These are phyloP conservation scores for Xerocomus amazonicus DNA, from an alignment of 1,284 basidiomycete species.

Conservation along the genomic window DNA sequence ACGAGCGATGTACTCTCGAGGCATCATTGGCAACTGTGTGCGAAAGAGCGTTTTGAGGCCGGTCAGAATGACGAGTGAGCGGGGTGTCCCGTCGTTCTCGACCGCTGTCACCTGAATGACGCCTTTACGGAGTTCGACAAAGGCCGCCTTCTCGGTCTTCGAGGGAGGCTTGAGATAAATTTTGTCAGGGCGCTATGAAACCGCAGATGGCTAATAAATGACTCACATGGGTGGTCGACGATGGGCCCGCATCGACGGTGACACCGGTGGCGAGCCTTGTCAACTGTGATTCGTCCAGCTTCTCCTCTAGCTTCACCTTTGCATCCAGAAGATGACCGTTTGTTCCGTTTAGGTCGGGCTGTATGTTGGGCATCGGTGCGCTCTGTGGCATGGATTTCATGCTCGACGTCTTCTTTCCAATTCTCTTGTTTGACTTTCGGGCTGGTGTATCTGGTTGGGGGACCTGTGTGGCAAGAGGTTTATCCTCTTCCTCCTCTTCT, in stretches of 20 bases:
- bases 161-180: slow-evolving; percentile 41
- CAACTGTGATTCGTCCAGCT: slow-evolving; percentile 71
- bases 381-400: slow-evolving; percentile 60
- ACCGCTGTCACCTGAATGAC: slow-evolving; percentile 87
- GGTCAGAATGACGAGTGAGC: slow-evolving; percentile 82
- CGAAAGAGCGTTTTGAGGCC: slow-evolving; percentile 97
- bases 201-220: neutral
- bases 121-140: slow-evolving; percentile 78
- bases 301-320: slow-evolving; percentile 70
- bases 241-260: slow-evolving; percentile 63
- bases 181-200: neutral
- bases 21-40: slow-evolving; percentile 98
- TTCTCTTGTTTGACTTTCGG: slow-evolving; percentile 39
- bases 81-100: slow-evolving; percentile 76
- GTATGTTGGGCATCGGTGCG: slow-evolving; percentile 36
- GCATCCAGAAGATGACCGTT: slow-evolving; percentile 45
- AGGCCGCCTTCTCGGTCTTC: slow-evolving; percentile 74
- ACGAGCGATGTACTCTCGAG: slow-evolving; percentile 95
- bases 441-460: slow-evolving; percentile 27
- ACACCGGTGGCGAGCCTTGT: slow-evolving; percentile 76
- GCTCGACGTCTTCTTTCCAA: slow-evolving; percentile 54
- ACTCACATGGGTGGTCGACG: slow-evolving; percentile 48
- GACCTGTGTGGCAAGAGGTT: slow-evolving; percentile 57
- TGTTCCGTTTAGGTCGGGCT: slow-evolving; percentile 45
- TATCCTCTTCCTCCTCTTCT: slow-evolving; percentile 53